phyloP scores from a whole-genome alignment of 345 rosid species.

The Ceriops decandra region DNA sequence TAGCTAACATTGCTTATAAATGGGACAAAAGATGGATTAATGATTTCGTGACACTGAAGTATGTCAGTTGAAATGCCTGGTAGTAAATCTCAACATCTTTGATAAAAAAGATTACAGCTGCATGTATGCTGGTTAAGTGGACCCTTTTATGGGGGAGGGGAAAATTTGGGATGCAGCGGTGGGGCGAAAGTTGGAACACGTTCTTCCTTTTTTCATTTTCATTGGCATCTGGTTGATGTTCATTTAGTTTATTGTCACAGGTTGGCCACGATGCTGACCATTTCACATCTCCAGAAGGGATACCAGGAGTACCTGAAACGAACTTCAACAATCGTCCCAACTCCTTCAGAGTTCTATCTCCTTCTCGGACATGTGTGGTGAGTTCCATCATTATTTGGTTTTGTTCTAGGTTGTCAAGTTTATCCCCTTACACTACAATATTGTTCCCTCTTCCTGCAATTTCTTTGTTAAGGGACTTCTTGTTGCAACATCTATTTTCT shows the following conservation, averaged over 20 bases:
- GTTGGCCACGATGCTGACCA: constrained; percentile 63
- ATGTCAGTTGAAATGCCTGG: no score
- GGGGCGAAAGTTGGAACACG: no score
- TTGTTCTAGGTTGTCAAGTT: not conserved
- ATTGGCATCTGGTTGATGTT: no score
- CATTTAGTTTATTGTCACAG: constrained; percentile 32
- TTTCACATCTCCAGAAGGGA: constrained; percentile 71
- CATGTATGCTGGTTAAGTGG: no score
- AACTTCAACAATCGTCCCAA: constrained; percentile 78
- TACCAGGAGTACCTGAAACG: constrained; percentile 73
- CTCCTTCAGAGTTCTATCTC: constrained; percentile 65
- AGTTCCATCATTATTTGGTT: constrained; percentile 15
- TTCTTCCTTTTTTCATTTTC: no score
- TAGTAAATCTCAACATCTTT: no score
- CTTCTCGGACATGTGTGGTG: constrained; percentile 67
- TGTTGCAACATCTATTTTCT: no score
- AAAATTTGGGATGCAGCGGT: not conserved
- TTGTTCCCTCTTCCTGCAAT: not conserved
- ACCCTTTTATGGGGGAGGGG: not conserved
- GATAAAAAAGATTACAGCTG: no score
- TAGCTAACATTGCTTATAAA: no score
- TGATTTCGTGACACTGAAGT: no score
- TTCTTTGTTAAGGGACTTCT: no score
- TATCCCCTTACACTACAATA: not conserved
- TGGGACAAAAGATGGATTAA: no score